Base-by-base conservation (phyloP, 108 stramenopile species). In the Cyclostephanos tholiformis region DNA sequence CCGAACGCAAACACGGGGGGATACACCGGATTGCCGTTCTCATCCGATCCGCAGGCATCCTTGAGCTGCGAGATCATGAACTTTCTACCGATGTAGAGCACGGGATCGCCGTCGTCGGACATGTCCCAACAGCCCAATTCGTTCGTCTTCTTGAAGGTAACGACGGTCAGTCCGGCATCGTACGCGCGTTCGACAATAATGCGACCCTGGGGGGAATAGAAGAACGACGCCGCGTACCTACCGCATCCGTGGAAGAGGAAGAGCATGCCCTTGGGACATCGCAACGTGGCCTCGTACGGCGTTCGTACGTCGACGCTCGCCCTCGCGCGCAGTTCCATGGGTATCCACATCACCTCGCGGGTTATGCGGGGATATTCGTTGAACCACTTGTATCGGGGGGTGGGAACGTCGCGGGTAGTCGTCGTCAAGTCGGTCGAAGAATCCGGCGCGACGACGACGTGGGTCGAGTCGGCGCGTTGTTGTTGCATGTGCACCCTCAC, bases 191-290 rank as follows among this genome's bases (percentile, higher is more conserved):
- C 25, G 2, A 82, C 52, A 13, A 82, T 77, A n/a, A 50, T 46
- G 14, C 76, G 62, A 46, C 80, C 80, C 58, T 82, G 80, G 12
- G 80, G 80, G 50, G 70, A 72, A 48, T 82, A 82, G 57, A 72
- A 82, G 60, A 82, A 82, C 8, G 71, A 72, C 9, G 71, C 71
- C 2, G 80, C 80, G 26, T 77, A 77, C 26, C 80, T 29, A 4
- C 46, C 43, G 49, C 80, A 82, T 16, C 80, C 80, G 46, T 82
- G 80, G 46, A 77, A 82, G n/a, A 82, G 39, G 44, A 82, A 82
- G 2, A 82, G 30, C 5, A 82, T 55, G 1, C 80, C 80, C 63
- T 71, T 32, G 0, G 76, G 80, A 63, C 80, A 77, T 20, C 43
- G 63, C 50, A 79, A 62, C 62, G 50, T 62, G 10, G 72, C 72